Evolutionary conservation across 345 rosid genomes (phyloP).

Genomic region (Aurinia saxatilis): DNA sequence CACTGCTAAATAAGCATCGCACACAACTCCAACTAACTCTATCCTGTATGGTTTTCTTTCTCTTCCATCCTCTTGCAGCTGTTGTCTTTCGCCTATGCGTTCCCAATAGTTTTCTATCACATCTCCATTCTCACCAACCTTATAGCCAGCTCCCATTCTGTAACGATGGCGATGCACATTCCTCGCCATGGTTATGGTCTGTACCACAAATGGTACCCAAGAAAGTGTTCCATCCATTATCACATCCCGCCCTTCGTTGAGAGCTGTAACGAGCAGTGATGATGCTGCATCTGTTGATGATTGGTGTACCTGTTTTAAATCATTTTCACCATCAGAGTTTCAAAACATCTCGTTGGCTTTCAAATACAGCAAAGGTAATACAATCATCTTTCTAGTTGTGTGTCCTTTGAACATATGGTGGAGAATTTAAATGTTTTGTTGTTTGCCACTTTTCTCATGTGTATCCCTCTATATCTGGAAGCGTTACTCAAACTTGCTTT

Average conservation of each 20-base stretch:
- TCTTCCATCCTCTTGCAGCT: conserved; percentile 39
- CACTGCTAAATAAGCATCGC: conserved; percentile 92
- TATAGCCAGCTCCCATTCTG: conserved; percentile 89
- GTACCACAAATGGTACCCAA: conserved; percentile 92
- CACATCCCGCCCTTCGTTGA: conserved; percentile 91
- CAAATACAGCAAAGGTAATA: background rate
- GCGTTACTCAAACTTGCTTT: conserved; percentile 3
- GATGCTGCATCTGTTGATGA: conserved; percentile 98
- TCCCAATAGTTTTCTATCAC: conserved; percentile 89
- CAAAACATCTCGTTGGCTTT: background rate
- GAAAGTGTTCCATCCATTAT: conserved; percentile 98
- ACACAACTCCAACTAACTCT: conserved; percentile 92
- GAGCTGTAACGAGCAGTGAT: conserved; percentile 87
- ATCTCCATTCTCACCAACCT: conserved; percentile 53
- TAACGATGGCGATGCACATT: conserved; percentile 79
- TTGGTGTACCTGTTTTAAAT: conserved; percentile 78
- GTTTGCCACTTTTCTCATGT: background rate
- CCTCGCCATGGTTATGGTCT: conserved; percentile 90
- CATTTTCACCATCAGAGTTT: conserved; percentile 4
- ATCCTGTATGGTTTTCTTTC: conserved; percentile 83
- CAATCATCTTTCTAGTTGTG: background rate
- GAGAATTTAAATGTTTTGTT: background rate
- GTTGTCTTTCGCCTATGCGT: conserved; percentile 50
- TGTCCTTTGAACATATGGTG: background rate
- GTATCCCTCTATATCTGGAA: background rate